Base-by-base conservation (phyloP, 305 asterid genomes). In the Rubia peregrina region DNA sequence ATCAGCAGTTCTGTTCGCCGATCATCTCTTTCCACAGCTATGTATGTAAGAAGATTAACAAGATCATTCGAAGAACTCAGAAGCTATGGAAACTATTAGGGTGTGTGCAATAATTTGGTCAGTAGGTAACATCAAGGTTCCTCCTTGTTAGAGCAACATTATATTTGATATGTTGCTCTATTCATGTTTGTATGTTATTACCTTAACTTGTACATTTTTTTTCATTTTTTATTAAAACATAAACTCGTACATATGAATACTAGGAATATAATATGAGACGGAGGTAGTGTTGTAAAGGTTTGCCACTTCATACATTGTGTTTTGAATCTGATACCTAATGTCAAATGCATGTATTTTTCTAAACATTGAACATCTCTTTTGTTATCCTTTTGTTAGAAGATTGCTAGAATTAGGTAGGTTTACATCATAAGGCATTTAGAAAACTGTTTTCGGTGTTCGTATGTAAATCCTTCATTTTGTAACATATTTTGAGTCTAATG, bases 41-140 rank as follows among this genome's bases (percentile, higher is more conserved):
- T 79, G 22, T 80, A 22, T 13, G 51, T 26, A 43, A 49, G 53
- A 82, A 80, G 53, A 12, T 78, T n/a, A 80, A 57, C 68, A 83
- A 73, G 74, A 40, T 82, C 33, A 65, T 80, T 24, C 77, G 85
- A 70, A 81, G 77, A 73, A 69, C 78, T 12, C 65, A 46, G 24
- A 83, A 69, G 53, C 48, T 85, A 1, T 83, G 86, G 82, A 78
- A 75, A 61, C 11, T 83, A 24, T 72, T 85, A 24, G 82, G 86
- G 16, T 85, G 87, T 82, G 53, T 65, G n/a, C 11, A 42, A 14
- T 79, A 11, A 61, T 10, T 60, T 8, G 71, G 49, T 71, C 57
- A 49, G 6, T 49, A 49, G 69, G 55, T 1, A 51, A 53, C 33
- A 5, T 5, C 10, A 36, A 19, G 14, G 24, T 53, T 11, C 41